A percentile compares a stretch with the other conserved stretches of the same genome.
Evolutionary conservation across 2,329 filamentous ascomycete species (phyloP).

Genomic region (Fusarium heterosporum): DNA sequence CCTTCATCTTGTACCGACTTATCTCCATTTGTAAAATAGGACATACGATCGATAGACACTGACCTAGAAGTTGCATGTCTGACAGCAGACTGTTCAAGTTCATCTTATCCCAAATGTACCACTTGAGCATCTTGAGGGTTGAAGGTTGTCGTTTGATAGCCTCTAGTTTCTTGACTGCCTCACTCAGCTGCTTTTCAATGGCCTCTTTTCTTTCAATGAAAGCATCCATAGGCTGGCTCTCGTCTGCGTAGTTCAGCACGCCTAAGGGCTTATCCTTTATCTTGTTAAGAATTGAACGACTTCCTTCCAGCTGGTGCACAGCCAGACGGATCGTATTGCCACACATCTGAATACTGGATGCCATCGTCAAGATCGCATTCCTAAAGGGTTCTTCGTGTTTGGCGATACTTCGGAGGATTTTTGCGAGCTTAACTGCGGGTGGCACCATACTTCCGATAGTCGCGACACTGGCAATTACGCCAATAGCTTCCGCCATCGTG

Average conservation of each 20-base stretch:
- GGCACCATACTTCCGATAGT: neutral
- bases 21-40: neutral
- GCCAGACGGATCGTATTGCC: neutral
- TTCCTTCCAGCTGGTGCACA: neutral
- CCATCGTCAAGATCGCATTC: neutral
- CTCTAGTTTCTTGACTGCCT: neutral
- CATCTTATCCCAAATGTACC: neutral
- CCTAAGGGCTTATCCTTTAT: neutral
- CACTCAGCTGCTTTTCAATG: neutral
- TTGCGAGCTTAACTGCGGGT: neutral
- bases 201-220: neutral
- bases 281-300: neutral
- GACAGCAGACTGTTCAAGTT: neutral
- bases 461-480: neutral
- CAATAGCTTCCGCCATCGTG: constrained; percentile 3
- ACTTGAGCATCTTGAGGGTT: neutral
- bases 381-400: neutral
- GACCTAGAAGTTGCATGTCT: neutral
- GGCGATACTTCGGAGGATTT: neutral
- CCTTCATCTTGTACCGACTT: neutral
- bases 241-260: neutral
- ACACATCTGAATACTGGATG: neutral
- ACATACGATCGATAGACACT: neutral
- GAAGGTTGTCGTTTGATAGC: neutral
- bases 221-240: neutral